Conservation (phyloP, 2,329 filamentous ascomycete genomes). For the Neophaeococcomyces mojaviensis region DNA sequence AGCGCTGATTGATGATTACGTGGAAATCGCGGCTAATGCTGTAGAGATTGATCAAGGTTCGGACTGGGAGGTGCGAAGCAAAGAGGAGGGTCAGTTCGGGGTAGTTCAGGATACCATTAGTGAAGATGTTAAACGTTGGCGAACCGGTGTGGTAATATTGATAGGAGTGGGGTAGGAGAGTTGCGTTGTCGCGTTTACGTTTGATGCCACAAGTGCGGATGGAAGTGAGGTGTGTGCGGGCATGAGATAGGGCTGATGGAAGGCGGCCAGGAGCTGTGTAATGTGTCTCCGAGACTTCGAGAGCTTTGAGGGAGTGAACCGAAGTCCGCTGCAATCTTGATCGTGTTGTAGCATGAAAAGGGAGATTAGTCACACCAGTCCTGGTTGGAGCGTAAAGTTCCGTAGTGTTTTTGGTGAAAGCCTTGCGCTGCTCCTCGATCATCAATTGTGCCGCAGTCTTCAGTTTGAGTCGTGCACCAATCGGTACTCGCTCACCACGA, state of each 20-base stretch:
- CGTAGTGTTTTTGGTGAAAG: too few species aligned
- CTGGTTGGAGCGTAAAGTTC: too few species aligned
- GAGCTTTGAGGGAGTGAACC: too few species aligned
- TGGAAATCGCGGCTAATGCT: constrained; percentile 58
- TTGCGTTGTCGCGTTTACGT: constrained; percentile 15
- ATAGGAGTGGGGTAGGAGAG: constrained; percentile 18
- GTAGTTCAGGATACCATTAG: constrained; percentile 24
- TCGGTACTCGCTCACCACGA: constrained; percentile 2
- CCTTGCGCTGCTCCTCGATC: not conserved
- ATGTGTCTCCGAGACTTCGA: not conserved
- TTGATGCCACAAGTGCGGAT: constrained; percentile 3
- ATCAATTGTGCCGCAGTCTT: not conserved
- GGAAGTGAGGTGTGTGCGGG: constrained; percentile 5
- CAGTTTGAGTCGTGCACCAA: not conserved
- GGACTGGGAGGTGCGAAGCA: constrained; percentile 46
- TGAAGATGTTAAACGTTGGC: constrained; percentile 22
- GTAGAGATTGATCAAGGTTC: constrained; percentile 58
- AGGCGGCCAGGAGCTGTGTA: constrained; percentile 15
- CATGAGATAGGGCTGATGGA: constrained; percentile 11
- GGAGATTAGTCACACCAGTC: not conserved
- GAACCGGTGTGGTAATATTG: constrained; percentile 17
- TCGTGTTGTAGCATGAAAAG: not conserved
- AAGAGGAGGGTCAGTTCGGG: constrained; percentile 50
- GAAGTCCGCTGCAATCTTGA: not conserved
- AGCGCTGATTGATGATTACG: constrained; percentile 50